Base-by-base conservation (phyloP, 805 yeast species). In the Ogataea thermomethanolica region DNA sequence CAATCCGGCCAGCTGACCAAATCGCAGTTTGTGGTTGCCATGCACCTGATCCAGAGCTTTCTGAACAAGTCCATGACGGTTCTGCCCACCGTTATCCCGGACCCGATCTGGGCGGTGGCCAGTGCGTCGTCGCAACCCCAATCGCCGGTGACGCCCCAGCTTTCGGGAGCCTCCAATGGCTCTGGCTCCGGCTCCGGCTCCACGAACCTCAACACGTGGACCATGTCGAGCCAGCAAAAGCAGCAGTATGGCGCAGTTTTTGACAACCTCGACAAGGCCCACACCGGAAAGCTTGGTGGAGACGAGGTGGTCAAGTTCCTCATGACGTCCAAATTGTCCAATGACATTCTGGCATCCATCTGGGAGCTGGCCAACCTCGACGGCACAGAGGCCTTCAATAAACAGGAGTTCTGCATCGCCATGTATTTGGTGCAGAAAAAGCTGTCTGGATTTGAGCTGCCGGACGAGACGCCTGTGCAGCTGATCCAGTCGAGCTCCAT, bases 361-460 rank as follows among this genome's bases (percentile, higher is more conserved):
- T 93, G 99, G 99, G 99, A 93, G 64, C 71, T 93, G 51, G 79
- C 98, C 8, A 97, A 93, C 60, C 74, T 88, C 46, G 84, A 86
- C 50, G 88, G 88, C 61, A 78, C 85, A 31, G 97, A 96, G 20
- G 74, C 74, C 29, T 88, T 93, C 56, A 73, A 86, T 35, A 78
- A 75, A 54, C 71, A 78, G 49, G 99, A 93, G 61, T 93, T 93
- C 61, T 81, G 95, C 3, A 82, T 93, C 56, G 97, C 98, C 12
- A 83, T 93, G 87, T 91, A 82, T 58, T 74, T 93, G 50, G 93
- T 93, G 7, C 95, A 89, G 64, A 85, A 83, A 62, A 83, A 77
- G 54, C 70, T 90, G 43, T 74, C 84, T 2, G 98, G 98, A 13
- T 51, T 54, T 41, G 79, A 76, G 21, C 70, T 93, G 48, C 98